A percentile compares a stretch with the other conserved stretches of the same genome.
These are phyloP conservation scores for Pestalotiopsis sp. DNA, from an alignment of 2,329 filamentous ascomycete genomes.

Conservation along the genomic window DNA sequence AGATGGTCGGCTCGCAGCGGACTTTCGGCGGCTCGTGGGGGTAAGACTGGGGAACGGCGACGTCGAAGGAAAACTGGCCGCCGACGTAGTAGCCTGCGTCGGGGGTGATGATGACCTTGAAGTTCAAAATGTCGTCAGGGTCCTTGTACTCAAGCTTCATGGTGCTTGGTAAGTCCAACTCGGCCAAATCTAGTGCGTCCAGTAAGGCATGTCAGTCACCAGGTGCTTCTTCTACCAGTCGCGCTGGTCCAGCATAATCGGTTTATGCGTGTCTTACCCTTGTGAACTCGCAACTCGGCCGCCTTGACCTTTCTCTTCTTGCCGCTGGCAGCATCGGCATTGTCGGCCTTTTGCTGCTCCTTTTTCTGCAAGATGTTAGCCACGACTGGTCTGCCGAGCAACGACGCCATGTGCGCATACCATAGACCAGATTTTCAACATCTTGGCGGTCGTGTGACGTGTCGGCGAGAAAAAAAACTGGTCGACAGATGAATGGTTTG, in stretches of 20 bases:
- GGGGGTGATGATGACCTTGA: constrained; percentile 77
- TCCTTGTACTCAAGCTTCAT: constrained; percentile 84
- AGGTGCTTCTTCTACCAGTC: not conserved
- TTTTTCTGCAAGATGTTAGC: constrained; percentile 69
- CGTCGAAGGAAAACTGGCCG: constrained; percentile 85
- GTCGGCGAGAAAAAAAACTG: not conserved
- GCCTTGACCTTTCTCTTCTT: constrained; percentile 99
- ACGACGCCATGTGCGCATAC: constrained; percentile 47
- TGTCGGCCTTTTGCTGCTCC: constrained; percentile 92
- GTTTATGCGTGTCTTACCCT: constrained; percentile 61
- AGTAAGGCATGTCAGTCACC: constrained; percentile 1
- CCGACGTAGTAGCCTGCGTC: constrained; percentile 89
- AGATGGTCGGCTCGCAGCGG: constrained; percentile 96
- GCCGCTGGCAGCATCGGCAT: constrained; percentile 71
- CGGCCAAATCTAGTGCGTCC: constrained; percentile 67
- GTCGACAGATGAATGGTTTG: not conserved
- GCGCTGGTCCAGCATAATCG: not conserved
- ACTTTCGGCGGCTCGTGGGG: constrained; percentile 98
- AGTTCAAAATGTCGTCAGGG: constrained; percentile 84
- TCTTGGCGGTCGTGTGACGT: constrained; percentile 50
- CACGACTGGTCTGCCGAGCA: not conserved
- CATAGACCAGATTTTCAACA: constrained; percentile 99
- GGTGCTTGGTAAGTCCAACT: constrained; percentile 75
- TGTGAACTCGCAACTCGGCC: constrained; percentile 92
- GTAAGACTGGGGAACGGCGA: constrained; percentile 92